phyloP scores from a whole-genome alignment of 179 eudicot genomes.

The Beta lomatogona region DNA sequence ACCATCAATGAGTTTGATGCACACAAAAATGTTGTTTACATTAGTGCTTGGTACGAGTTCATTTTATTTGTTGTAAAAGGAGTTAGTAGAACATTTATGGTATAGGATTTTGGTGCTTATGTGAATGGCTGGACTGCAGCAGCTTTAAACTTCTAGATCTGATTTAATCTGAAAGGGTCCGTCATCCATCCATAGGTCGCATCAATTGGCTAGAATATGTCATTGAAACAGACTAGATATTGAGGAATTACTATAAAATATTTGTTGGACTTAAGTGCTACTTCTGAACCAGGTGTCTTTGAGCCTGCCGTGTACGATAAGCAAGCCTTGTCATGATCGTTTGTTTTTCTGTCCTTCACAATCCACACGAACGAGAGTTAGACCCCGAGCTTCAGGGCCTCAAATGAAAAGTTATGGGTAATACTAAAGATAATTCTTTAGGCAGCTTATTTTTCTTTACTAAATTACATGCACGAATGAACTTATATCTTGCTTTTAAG shows the following conservation, averaged over 20 bases:
- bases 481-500: neutral
- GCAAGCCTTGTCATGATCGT: neutral
- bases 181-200: neutral
- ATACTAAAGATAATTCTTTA: neutral
- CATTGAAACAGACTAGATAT: neutral
- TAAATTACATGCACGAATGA: neutral
- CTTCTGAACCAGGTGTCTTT: neutral
- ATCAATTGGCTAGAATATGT: neutral
- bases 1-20: neutral
- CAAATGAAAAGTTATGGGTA: neutral
- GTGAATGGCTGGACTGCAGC: neutral
- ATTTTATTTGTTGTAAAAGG: neutral
- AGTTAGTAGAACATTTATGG: neutral
- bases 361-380: neutral
- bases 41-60: neutral
- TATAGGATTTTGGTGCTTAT: neutral
- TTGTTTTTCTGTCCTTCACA: neutral
- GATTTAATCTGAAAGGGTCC: neutral
- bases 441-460: neutral
- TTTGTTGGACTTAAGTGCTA: neutral
- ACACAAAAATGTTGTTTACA: neutral
- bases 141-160: neutral
- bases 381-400: neutral
- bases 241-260: neutral
- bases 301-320: neutral